phyloP scores from a whole-genome alignment of 164 flowering plant genomes.

The Umbellularia californica region DNA sequence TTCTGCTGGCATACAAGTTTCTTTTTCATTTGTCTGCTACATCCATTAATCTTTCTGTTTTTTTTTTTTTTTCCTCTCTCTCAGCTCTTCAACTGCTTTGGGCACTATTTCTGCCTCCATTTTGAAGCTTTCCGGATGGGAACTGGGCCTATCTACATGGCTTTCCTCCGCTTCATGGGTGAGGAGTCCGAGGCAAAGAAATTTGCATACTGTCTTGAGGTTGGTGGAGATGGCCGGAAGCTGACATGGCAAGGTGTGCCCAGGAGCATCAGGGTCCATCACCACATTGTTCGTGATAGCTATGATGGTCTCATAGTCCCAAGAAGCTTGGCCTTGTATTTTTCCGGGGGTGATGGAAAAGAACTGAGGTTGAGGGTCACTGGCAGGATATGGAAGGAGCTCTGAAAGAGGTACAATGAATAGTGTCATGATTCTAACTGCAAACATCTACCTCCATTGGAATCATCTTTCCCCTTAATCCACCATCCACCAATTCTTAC shows the following conservation, averaged over 20 bases:
- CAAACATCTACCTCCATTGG: neutral
- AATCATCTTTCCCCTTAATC: neutral
- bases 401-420: neutral
- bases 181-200: conserved; percentile 30
- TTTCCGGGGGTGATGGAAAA: conserved; percentile 23
- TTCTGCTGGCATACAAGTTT: neutral
- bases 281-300: conserved; percentile 22
- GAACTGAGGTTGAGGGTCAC: conserved; percentile 24
- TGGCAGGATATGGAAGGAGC: conserved; percentile 25
- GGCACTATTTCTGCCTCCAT: conserved; percentile 28
- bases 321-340: conserved; percentile 25
- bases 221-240: conserved; percentile 28
- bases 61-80: neutral
- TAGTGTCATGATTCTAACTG: neutral
- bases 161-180: conserved; percentile 29
- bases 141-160: conserved; percentile 27
- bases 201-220: conserved; percentile 25
- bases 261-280: conserved; percentile 22
- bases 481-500: neutral
- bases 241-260: conserved; percentile 30
- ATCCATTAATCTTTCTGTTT: neutral
- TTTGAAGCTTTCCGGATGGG: conserved; percentile 30
- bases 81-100: conserved; percentile 28
- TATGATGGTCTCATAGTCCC: conserved; percentile 28
- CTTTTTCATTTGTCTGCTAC: neutral